Base-by-base conservation (phyloP, 2,329 filamentous ascomycete species). In the Alternaria arbusti region DNA sequence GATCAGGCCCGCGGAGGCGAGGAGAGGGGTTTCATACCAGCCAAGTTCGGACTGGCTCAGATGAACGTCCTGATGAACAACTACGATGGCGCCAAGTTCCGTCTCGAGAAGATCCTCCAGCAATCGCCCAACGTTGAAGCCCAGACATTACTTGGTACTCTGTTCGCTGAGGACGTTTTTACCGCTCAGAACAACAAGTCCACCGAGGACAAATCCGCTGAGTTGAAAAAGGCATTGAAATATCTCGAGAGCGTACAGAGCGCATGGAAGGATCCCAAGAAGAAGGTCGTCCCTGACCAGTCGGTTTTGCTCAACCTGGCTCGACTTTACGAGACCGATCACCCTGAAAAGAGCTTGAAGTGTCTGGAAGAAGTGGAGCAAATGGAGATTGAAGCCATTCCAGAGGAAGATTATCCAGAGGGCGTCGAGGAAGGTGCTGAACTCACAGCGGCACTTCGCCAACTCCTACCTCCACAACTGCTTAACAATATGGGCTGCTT, bases 401-500 rank as follows among this genome's bases (percentile, higher is more conserved):
- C 90, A 0, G 86, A 90, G 17, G 88, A 91, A 11, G 90, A 94
- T 3, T 85, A 88, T 17, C 89, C 92, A 57, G 87, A 91, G 61
- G 85, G 69, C 23, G 57, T 79, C 15, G 77, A 79, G 40, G 73
- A 76, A 44, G 73, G 76, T 36, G 49, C 84, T 4, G 86, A 87
- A 28, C 81, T 88, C 60, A 87, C 87, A 59, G 83, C 84, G 22
- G 84, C 86, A 15, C 84, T 97, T 26, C 90, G 94, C 57, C 92
- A 94, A 75, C 86, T 91, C 62, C 84, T 99, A 2, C 92, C 94
- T 1, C 96, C 96, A 5, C 94, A 97, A 75, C 85, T 98, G 3
- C 86, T 99, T 46, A 99, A 98, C 84, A 99, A 99, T 78, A 97
- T 98, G 77, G 96, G 93, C 6, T 97, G 94, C 80, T 98, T 98